phyloP scores from a whole-genome alignment of 768 basidiomycete species.

The Russula dissimulans region DNA sequence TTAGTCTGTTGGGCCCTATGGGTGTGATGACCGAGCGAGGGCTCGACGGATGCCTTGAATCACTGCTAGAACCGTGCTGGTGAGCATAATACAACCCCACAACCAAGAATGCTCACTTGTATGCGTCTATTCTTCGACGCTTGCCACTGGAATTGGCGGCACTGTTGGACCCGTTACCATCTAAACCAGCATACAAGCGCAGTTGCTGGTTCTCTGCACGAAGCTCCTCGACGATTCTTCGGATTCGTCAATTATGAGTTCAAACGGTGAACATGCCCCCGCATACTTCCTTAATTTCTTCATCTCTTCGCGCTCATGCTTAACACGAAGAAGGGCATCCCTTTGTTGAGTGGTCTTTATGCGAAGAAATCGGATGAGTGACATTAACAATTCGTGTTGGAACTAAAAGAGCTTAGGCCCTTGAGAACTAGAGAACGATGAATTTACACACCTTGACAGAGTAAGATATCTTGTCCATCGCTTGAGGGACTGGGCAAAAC shows the following conservation, averaged over 20 bases:
- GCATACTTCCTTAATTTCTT: constrained; percentile 42
- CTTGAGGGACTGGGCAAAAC: constrained; percentile 57
- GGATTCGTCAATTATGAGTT: constrained; percentile 8
- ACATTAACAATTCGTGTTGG: constrained; percentile 67
- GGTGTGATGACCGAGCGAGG: constrained; percentile 50
- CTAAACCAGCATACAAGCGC: constrained; percentile 29
- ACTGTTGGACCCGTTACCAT: constrained; percentile 29
- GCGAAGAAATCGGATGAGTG: constrained; percentile 57
- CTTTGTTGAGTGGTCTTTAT: constrained; percentile 48
- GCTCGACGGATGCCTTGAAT: constrained; percentile 36
- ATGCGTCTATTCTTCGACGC: constrained; percentile 42
- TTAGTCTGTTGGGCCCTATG: constrained; percentile 54
- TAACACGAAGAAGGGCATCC: constrained; percentile 42
- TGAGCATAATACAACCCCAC: neutral
- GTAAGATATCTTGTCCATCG: constrained; percentile 55
- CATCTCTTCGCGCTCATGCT: constrained; percentile 38
- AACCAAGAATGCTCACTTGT: constrained; percentile 30
- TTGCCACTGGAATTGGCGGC: constrained; percentile 52
- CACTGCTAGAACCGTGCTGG: neutral
- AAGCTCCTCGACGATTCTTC: constrained; percentile 43
- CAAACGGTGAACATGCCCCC: constrained; percentile 1
- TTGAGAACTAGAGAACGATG: neutral
- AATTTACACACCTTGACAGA: constrained; percentile 48
- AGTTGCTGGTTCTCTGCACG: constrained; percentile 41
- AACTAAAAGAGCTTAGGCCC: constrained; percentile 40